Evolutionary conservation across 768 basidiomycete species (phyloP).

Genomic region (Hygrocybe punicea): DNA sequence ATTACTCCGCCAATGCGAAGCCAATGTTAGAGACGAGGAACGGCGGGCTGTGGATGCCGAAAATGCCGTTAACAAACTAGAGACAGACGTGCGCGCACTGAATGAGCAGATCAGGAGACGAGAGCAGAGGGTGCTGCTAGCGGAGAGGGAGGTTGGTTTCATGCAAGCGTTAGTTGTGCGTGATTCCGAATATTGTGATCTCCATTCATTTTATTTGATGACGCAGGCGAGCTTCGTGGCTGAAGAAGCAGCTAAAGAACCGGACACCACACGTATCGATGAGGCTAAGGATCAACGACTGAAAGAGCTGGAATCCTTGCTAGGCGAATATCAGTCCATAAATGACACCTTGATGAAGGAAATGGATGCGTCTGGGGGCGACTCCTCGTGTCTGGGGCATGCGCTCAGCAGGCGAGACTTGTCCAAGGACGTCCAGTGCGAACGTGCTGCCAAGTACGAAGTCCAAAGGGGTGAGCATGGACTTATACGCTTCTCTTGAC

Average conservation of each 20-base stretch:
- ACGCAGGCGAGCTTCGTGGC: conserved; percentile 60
- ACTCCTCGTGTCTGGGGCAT: no score
- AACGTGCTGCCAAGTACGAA: conserved; percentile 36
- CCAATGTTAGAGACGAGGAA: conserved; percentile 44
- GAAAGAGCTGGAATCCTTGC: conserved; percentile 52
- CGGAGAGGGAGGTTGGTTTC: conserved; percentile 64
- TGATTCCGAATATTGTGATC: conserved; percentile 7
- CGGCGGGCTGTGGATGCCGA: conserved; percentile 37
- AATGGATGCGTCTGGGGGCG: conserved; percentile 44
- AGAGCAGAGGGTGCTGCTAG: conserved; percentile 31
- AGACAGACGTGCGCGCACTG: conserved; percentile 36
- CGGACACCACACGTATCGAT: conserved; percentile 27
- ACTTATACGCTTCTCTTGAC: not conserved
- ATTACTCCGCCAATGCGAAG: conserved; percentile 50
- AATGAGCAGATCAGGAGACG: conserved; percentile 37
- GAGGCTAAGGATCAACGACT: conserved; percentile 43
- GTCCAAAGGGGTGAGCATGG: conserved; percentile 40
- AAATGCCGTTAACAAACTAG: conserved; percentile 30
- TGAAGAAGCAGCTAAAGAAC: conserved; percentile 46
- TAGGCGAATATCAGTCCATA: conserved; percentile 53
- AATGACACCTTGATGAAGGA: conserved; percentile 46
- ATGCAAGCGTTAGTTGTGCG: conserved; percentile 64
- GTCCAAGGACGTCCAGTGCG: conserved; percentile 36
- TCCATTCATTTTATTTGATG: not conserved
- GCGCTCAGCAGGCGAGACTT: conserved; percentile 40